Percentiles rank a stretch among this genome's conserved stretches.
Conservation (phyloP, 169 alveolate genomes). For the Cryptosporidium parvum region DNA sequence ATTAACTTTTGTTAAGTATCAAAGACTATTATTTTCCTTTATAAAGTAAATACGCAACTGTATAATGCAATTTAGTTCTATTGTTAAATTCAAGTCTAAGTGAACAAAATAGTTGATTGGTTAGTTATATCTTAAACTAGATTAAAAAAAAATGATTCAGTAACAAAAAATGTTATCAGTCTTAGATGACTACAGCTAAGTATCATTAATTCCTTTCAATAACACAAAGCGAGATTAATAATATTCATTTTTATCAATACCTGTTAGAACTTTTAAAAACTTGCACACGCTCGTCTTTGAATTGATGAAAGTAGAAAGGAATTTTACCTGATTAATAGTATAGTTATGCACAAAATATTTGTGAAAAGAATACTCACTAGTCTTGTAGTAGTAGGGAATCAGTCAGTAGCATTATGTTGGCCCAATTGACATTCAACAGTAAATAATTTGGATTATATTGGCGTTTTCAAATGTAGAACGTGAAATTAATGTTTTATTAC, state of each 20-base stretch:
- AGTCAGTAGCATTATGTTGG: not conserved
- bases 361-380: not conserved
- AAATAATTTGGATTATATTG: not conserved
- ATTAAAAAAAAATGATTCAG: not conserved
- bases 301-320: not conserved
- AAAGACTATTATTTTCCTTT: not conserved
- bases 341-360: too few relatives aligned
- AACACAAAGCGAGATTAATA: not conserved
- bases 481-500: not conserved
- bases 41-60: not conserved
- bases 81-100: too few relatives aligned
- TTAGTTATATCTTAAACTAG: not conserved
- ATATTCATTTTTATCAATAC: not conserved
- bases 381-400: not conserved
- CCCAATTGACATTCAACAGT: not conserved
- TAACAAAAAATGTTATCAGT: not conserved
- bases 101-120: too few relatives aligned
- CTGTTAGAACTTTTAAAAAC: not conserved
- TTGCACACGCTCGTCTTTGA: not conserved
- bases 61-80: too few relatives aligned
- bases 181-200: not conserved
- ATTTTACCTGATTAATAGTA: not conserved
- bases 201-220: not conserved
- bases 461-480: not conserved
- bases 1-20: not conserved